These are phyloP conservation scores for Aurinia saxatilis DNA, from an alignment of 345 rosid genomes.

Conservation along the genomic window DNA sequence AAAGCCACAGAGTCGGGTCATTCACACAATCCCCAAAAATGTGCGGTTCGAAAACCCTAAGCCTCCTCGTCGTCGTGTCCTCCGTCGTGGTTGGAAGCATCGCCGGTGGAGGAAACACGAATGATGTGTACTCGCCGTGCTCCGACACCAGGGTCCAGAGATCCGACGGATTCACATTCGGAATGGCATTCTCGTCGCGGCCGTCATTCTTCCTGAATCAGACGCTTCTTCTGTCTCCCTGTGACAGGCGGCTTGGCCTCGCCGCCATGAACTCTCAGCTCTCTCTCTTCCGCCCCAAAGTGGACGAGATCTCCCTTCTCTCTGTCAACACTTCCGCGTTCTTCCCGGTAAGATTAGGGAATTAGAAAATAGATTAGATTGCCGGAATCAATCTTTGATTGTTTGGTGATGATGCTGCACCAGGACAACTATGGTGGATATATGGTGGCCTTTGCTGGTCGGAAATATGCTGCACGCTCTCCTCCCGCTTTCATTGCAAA, in stretches of 20 bases:
- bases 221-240: slow-evolving; percentile 60
- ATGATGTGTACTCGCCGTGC: slow-evolving; percentile 55
- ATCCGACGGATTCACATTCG: slow-evolving; percentile 77
- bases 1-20: not conserved
- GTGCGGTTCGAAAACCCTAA: slow-evolving; percentile 17
- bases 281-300: slow-evolving; percentile 68
- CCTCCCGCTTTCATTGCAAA: slow-evolving; percentile 74
- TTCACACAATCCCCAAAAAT: slow-evolving; percentile 6
- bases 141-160: slow-evolving; percentile 58
- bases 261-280: slow-evolving; percentile 51
- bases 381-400: too few relatives aligned
- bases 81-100: not conserved
- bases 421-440: slow-evolving; percentile 34
- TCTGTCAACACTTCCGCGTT: slow-evolving; percentile 71
- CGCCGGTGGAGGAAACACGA: slow-evolving; percentile 25
- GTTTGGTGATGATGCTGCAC: too few relatives aligned
- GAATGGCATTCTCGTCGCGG: slow-evolving; percentile 64
- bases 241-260: slow-evolving; percentile 64
- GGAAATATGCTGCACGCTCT: slow-evolving; percentile 87
- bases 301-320: slow-evolving; percentile 94
- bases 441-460: slow-evolving; percentile 93
- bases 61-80: slow-evolving; percentile 7
- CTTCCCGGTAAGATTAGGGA: slow-evolving; percentile 39
- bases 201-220: slow-evolving; percentile 39
- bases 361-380: too few relatives aligned